Evolutionary conservation across 208 protist genomes (phyloP).

Genomic region (Trypanosoma melophagium): DNA sequence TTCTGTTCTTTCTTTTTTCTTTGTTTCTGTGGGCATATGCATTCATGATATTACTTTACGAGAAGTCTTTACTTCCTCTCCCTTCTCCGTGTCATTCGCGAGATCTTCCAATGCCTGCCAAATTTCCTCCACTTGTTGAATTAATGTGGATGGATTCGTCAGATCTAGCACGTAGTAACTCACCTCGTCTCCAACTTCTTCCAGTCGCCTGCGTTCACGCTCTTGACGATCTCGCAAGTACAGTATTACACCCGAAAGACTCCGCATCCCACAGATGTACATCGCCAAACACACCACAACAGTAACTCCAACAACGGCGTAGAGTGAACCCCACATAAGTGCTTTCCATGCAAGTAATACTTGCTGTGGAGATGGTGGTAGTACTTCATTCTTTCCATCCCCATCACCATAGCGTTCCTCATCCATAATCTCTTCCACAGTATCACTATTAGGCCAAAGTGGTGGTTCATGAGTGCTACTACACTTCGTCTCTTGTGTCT

Average conservation of each 20-base stretch:
- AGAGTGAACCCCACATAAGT: constrained; percentile 69
- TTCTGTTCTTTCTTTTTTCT: not conserved
- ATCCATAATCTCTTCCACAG: constrained; percentile 27
- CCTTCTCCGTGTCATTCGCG: constrained; percentile 22
- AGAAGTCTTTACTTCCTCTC: constrained; percentile 17
- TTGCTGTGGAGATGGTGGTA: constrained; percentile 36
- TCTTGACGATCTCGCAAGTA: constrained; percentile 42
- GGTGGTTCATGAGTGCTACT: constrained; percentile 1
- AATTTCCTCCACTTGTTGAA: constrained; percentile 54
- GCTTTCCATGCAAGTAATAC: constrained; percentile 70
- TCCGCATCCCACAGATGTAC: constrained; percentile 54
- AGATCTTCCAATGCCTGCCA: constrained; percentile 53
- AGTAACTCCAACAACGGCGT: constrained; percentile 51
- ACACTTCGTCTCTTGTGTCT: not conserved
- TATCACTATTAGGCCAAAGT: constrained; percentile 29
- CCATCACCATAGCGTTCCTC: constrained; percentile 27
- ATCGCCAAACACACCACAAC: constrained; percentile 44
- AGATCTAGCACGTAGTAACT: constrained; percentile 73
- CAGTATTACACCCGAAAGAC: constrained; percentile 36
- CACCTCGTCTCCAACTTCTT: constrained; percentile 29
- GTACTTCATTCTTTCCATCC: constrained; percentile 10
- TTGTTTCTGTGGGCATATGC: not conserved
- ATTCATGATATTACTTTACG: not conserved
- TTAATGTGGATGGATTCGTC: constrained; percentile 42
- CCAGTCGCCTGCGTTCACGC: constrained; percentile 44